Evolutionary conservation across 2,329 filamentous ascomycete genomes (phyloP).

Genomic region (Sporothrix luriei): DNA sequence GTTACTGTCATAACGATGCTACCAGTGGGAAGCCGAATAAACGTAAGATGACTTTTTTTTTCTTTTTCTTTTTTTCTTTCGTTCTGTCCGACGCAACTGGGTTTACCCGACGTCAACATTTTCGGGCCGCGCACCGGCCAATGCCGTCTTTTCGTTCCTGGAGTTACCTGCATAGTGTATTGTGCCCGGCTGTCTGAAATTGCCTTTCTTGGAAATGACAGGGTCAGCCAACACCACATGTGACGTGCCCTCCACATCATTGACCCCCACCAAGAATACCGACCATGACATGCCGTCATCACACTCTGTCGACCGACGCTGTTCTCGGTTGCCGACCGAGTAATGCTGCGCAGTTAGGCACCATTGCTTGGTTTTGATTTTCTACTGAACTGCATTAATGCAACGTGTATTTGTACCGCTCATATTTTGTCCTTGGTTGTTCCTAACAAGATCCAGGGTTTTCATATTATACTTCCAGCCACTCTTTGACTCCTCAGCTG

Average conservation of each 20-base stretch:
- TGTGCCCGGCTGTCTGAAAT: not conserved
- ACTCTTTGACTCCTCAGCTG: conserved; percentile 62
- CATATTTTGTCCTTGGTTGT: not conserved
- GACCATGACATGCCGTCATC: not conserved
- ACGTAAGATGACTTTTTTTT: conserved; percentile 25
- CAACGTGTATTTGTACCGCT: not conserved
- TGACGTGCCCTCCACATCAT: not conserved
- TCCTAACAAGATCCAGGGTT: conserved; percentile 55
- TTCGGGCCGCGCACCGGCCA: not conserved
- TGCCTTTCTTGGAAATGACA: conserved; percentile 5
- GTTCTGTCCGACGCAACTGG: not conserved
- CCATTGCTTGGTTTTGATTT: not conserved
- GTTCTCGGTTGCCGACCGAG: conserved; percentile 21
- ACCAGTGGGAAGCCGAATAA: conserved; percentile 24
- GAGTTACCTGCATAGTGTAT: not conserved
- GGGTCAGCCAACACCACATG: not conserved
- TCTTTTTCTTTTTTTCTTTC: not conserved
- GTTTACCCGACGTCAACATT: not conserved
- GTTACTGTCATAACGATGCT: conserved; percentile 33
- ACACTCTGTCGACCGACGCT: conserved; percentile 23
- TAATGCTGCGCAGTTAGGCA: not conserved
- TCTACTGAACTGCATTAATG: not conserved
- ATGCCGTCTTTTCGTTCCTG: conserved; percentile 3
- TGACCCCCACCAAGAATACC: conserved; percentile 19
- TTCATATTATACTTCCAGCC: conserved; percentile 70